Percentiles rank a stretch among this genome's conserved stretches.
phyloP scores from a whole-genome alignment of 1,139 yeast genomes.

The Hemisphaericaspora subhashii region DNA sequence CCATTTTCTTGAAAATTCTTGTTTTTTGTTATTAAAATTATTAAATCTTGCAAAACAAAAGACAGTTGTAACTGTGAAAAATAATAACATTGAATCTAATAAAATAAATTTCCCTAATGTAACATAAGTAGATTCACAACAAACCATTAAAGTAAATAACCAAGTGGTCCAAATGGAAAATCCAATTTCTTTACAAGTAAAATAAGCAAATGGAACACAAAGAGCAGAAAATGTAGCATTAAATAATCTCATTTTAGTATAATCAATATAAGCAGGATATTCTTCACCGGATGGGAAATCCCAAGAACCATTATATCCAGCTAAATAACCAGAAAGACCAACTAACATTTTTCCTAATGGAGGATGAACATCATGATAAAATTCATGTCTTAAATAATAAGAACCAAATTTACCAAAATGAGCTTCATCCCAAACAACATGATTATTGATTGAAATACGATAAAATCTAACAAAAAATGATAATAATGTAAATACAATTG shows the following conservation, averaged over 20 bases:
- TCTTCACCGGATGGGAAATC: slow-evolving; percentile 85
- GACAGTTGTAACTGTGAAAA: slow-evolving; percentile 85
- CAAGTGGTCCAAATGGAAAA: slow-evolving; percentile 81
- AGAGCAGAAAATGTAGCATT: slow-evolving; percentile 88
- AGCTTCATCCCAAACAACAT: slow-evolving; percentile 67
- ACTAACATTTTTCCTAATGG: slow-evolving; percentile 97
- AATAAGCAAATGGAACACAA: slow-evolving; percentile 93
- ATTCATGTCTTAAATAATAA: slow-evolving; percentile 86
- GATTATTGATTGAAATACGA: slow-evolving; percentile 48
- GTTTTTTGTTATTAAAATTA: slow-evolving; percentile 55
- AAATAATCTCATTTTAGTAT: slow-evolving; percentile 89
- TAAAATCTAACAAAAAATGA: slow-evolving; percentile 55
- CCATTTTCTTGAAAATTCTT: slow-evolving; percentile 75
- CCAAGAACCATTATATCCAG: slow-evolving; percentile 95
- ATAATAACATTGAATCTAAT: slow-evolving; percentile 92
- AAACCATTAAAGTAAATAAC: slow-evolving; percentile 85
- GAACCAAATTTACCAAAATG: slow-evolving; percentile 95
- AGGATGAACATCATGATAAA: slow-evolving; percentile 98
- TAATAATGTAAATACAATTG: slow-evolving; percentile 47
- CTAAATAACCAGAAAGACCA: slow-evolving; percentile 90
- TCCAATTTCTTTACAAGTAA: slow-evolving; percentile 83
- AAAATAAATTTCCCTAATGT: slow-evolving; percentile 90
- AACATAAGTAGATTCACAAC: slow-evolving; percentile 81
- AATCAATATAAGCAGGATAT: slow-evolving; percentile 87
- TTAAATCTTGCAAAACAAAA: slow-evolving; percentile 79